Conservation (phyloP, 225 moss, liverwort and hornwort genomes). For the Bryum argenteum region DNA sequence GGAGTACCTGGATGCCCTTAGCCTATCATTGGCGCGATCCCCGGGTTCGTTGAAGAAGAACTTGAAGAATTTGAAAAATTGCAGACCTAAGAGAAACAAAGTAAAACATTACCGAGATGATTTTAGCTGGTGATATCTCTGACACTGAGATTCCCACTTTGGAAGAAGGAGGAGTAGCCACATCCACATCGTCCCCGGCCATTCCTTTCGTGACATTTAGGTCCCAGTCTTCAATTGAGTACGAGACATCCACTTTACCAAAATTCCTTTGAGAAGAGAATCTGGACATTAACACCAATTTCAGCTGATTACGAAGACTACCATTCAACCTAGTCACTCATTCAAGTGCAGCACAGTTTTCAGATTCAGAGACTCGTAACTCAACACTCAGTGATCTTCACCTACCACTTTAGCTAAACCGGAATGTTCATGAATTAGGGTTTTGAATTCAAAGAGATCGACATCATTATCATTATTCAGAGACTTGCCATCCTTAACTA, state of each 20-base stretch:
- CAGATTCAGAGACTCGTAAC: background rate
- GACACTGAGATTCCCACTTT: conserved; percentile 29
- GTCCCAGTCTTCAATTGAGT: background rate
- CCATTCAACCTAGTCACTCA: background rate
- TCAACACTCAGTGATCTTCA: background rate
- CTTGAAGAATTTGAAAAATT: background rate
- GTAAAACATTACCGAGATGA: conserved; percentile 13
- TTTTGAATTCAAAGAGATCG: background rate
- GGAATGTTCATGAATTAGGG: conserved; percentile 15
- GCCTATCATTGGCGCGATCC: conserved; percentile 37
- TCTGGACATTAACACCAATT: conserved; percentile 1
- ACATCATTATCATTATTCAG: background rate
- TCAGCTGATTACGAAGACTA: background rate
- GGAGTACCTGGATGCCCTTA: conserved; percentile 34
- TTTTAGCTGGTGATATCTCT: conserved; percentile 32
- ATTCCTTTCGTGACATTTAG: conserved; percentile 14
- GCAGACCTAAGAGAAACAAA: conserved; percentile 8
- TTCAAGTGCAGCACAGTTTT: background rate
- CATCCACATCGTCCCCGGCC: conserved; percentile 15
- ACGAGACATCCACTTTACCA: background rate
- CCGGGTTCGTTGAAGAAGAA: conserved; percentile 6
- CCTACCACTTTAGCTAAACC: conserved; percentile 9
- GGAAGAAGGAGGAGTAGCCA: background rate
- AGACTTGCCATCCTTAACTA: background rate
- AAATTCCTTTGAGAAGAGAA: background rate